Evolutionary conservation across 768 basidiomycete genomes (phyloP), one percentile per base, ranked within the genome.

Genomic region (Mycena alexandri): DNA sequence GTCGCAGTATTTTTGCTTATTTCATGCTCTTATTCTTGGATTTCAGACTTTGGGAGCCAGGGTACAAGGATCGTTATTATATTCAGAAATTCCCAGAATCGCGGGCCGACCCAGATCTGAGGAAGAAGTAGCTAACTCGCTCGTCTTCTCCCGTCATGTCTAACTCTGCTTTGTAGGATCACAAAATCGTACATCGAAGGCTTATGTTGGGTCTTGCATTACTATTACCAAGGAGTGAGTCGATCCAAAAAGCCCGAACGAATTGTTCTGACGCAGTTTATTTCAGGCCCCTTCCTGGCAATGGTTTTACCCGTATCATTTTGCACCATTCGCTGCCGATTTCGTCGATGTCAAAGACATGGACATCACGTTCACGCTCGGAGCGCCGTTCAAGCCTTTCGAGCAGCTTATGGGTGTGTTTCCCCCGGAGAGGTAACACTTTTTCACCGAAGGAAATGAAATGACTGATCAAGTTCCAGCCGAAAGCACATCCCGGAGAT

Each of bases 281-380:
- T 43, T 52, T 48, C 66, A 92, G 94, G 89, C 93, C 10, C 93
- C 94, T 5, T 98, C 96, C 3, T 99, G 97, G 97, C 90, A 96
- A 75, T 99, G 98, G 98, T 99, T 92, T 81, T 99, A 98, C 78
- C 98, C 98, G 1, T 96, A 93, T 74, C 98, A 99, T 79, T 99
- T 98, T 77, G 95, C 98, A 14, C 98, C 98, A 0, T 99, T 99
- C 77, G 98, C 98, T 10, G 90, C 91, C 67, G 98, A 99, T 78
- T 98, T 99, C 71, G 86, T 87, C 62, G 90, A 93, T 50, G 83
- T 97, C 52, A 86, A 85, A 41, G 84, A 89, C 69, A 89, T 96
- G 88, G 82, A 94, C 42, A 89, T 99, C 75, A 79, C 83, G 42
- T 99, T 99, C 74, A 86, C 87, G 6, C 75, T 89, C 25, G 94